phyloP scores from a whole-genome alignment of 306 rosid species.

The Dryas octopetala region DNA sequence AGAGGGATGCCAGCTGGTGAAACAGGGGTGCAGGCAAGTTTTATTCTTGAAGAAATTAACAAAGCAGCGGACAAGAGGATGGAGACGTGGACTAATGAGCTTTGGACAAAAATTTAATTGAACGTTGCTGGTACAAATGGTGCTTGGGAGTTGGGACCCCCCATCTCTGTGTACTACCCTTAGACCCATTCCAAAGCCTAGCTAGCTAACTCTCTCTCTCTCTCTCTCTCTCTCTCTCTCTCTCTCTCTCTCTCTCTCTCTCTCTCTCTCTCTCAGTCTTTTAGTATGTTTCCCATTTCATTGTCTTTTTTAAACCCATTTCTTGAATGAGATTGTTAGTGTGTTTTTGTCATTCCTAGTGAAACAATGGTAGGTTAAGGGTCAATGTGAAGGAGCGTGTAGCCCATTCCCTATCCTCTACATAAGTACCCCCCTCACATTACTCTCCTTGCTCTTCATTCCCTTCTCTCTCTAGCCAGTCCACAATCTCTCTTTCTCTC shows the following conservation, averaged over 20 bases:
- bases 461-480: neutral
- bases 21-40: too few relatives aligned
- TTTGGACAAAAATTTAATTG: neutral
- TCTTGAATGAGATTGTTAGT: neutral
- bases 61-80: slow-evolving; percentile 32
- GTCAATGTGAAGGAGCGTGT: slow-evolving; percentile 54
- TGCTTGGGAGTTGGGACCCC: slow-evolving; percentile 23
- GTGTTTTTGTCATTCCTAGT: neutral
- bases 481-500: neutral
- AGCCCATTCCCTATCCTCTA: slow-evolving; percentile 19
- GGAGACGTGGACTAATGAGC: slow-evolving; percentile 35
- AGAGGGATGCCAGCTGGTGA: too few relatives aligned
- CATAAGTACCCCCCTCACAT: slow-evolving; percentile 25
- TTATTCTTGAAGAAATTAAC: too few relatives aligned
- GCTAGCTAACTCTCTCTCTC: neutral
- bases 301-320: neutral
- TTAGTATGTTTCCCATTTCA: too few relatives aligned
- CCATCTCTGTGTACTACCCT: neutral
- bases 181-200: slow-evolving; percentile 27
- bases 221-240: too few relatives aligned
- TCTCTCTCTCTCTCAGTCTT: too few relatives aligned
- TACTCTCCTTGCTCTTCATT: slow-evolving; percentile 13
- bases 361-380: slow-evolving; percentile 33
- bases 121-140: slow-evolving; percentile 26
- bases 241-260: neutral